Base-by-base conservation (phyloP, 768 basidiomycete genomes). In the Tricholoma bakamatsutake region DNA sequence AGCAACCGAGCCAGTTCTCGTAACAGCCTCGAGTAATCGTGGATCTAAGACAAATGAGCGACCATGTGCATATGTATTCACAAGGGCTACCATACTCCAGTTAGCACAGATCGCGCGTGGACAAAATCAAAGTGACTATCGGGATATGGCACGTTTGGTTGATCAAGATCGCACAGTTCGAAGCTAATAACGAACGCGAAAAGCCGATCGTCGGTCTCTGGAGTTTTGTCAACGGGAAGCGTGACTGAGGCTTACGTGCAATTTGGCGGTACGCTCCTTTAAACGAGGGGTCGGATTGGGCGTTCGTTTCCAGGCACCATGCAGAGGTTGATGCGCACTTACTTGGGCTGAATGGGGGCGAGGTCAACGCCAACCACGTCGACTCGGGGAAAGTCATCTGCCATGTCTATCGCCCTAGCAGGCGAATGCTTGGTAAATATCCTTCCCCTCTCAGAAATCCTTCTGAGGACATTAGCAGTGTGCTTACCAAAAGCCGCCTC, bases 321-420 rank as follows among this genome's bases (percentile, higher is more conserved):
- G 37, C 46, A 35, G 45, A 52, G 27, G 43, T 49, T 55, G 35
- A 52, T 53, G 37, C 15, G 55, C 50, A 63, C 66, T 54, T 69
- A 87, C 86, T 81, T 77, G 49, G 86, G 84, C 64, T 88, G 87
- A 39, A 88, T 80, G 59, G 86, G 86, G 21, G 85, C 85, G 33
- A 88, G 76, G 72, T 88, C 86, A 57, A 86, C 73, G 21, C 85
- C 87, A 65, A 83, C 77, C 58, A 88, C 82, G 60, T 87, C 82
- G 56, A 76, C 83, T 49, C 74, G 65, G 43, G 82, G 83, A 67
- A 88, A 88, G 67, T 85, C 84, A 61, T 87, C 84, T 49, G 86
- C 87, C 70, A 88, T 80, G 67, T 83, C 82, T 59, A 87, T 81
- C 24, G 87, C 83, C 86, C 85, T 87, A 53, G 18, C 17, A 52